Percentiles rank a stretch among this genome's conserved stretches.
phyloP scores from a whole-genome alignment of 495 filamentous ascomycete species.

The Aspergillus asperescens region DNA sequence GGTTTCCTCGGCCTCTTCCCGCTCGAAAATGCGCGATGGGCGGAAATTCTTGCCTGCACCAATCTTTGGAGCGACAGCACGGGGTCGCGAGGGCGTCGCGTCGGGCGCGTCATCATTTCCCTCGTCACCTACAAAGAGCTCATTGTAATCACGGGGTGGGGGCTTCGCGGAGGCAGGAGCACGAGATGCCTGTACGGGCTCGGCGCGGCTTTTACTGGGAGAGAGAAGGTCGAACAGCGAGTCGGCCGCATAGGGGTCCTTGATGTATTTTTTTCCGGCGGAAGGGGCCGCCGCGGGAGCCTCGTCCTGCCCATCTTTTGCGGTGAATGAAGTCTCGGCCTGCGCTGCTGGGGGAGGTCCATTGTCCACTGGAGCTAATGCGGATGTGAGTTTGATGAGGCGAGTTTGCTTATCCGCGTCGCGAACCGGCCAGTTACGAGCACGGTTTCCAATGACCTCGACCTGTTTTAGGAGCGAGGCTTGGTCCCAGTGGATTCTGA shows the following conservation, averaged over 20 bases:
- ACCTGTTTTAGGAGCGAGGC: slow-evolving; percentile 86
- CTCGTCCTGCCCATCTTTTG: slow-evolving; percentile 11
- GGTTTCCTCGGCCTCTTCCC: slow-evolving; percentile 22
- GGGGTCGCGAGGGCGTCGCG: slow-evolving; percentile 47
- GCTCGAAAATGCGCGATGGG: slow-evolving; percentile 65
- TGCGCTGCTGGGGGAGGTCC: slow-evolving; percentile 10
- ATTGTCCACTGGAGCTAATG: slow-evolving; percentile 14
- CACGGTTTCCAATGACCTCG: slow-evolving; percentile 84
- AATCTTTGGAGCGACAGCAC: slow-evolving; percentile 53
- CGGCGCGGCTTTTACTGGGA: slow-evolving; percentile 31
- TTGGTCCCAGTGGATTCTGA: slow-evolving; percentile 93
- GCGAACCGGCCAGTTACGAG: slow-evolving; percentile 88
- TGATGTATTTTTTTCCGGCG: slow-evolving; percentile 46
- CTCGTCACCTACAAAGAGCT: slow-evolving; percentile 55
- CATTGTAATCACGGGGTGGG: slow-evolving; percentile 55
- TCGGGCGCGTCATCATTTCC: slow-evolving; percentile 37
- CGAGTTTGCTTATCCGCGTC: slow-evolving; percentile 80
- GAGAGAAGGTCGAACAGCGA: slow-evolving; percentile 42
- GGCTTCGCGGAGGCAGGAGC: slow-evolving; percentile 53
- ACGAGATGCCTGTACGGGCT: slow-evolving; percentile 32
- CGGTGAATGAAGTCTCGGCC: background rate
- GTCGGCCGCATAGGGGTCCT: slow-evolving; percentile 71
- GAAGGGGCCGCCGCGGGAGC: slow-evolving; percentile 36
- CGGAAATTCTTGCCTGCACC: slow-evolving; percentile 67
- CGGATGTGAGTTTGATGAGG: slow-evolving; percentile 53